Base-by-base conservation (phyloP, 139 green algal genomes). In the Pseudopediastrum boryanum region DNA sequence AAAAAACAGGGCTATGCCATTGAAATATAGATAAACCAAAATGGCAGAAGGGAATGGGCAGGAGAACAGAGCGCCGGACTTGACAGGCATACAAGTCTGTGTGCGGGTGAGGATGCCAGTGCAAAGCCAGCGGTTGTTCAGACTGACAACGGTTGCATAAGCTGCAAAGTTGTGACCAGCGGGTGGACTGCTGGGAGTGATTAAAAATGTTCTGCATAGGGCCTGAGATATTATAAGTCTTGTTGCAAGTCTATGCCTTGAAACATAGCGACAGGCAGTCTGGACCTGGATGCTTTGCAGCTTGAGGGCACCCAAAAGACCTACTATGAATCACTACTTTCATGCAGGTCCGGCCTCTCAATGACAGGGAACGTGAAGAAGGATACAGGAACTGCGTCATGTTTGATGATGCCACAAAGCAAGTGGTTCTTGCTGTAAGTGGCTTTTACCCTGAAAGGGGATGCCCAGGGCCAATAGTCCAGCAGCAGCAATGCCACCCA, bases 351-450 rank as follows among this genome's bases (percentile, higher is more conserved):
- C 89, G 89, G 2, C 89, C 89, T 12, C 38, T 94, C 9, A 92
- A 89, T 48, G 44, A 78, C 16, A 56, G 84, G 5, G 87, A 94
- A 63, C 74, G 71, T 1, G 71, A 83, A 13, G 84, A 88, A 31
- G 89, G 89, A 10, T 75, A 87, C 38, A 66, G 87, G 23, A 84
- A 79, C 4, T 94, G 89, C 62, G 87, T 92, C 2, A 68, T 27
- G 21, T 91, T 92, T 54, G 89, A 94, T 78, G 89, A 94, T 27
- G 75, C 81, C 0, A 91, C 82, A 0, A 81, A 71, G 33, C 89
- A 94, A 78, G 89, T 94, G 23, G 87, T 92, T 0, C 72, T 94
- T 4, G 85, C 82, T 82, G 89, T 93, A 31, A 85, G 79, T 62
- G 38, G 21, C 38, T 2, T 50, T 33, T 19, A 27, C 1, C 42